phyloP scores from a whole-genome alignment of 1,139 yeast genomes.

The Magnusiomyces sp. region DNA sequence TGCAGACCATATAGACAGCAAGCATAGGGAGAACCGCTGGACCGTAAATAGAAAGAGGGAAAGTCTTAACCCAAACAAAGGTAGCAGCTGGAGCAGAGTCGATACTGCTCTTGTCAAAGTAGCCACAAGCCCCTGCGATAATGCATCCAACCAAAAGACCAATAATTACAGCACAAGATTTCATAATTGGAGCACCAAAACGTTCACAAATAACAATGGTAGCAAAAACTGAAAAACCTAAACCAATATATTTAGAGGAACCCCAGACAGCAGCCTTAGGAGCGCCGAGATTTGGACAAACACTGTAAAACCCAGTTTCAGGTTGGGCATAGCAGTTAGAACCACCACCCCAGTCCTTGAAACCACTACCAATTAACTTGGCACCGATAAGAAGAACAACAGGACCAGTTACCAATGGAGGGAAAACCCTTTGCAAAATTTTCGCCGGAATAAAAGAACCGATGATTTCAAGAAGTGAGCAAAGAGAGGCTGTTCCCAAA shows the following conservation, averaged over 20 bases:
- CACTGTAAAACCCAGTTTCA: conserved; percentile 39
- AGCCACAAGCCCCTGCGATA: conserved; percentile 85
- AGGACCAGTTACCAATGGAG: conserved; percentile 87
- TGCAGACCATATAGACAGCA: conserved; percentile 68
- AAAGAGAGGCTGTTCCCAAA: conserved; percentile 67
- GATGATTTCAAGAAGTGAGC: conserved; percentile 64
- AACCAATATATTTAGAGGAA: conserved; percentile 72
- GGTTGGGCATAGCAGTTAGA: conserved; percentile 34
- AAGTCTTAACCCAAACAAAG: conserved; percentile 81
- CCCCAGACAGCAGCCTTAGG: conserved; percentile 66
- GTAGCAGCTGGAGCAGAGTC: conserved; percentile 73
- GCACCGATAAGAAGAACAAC: conserved; percentile 79
- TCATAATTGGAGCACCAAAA: conserved; percentile 93
- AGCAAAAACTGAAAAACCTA: conserved; percentile 73
- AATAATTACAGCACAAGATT: conserved; percentile 79
- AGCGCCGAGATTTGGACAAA: conserved; percentile 41
- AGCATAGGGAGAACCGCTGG: conserved; percentile 77
- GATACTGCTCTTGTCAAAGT: conserved; percentile 51
- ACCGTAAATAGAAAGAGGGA: conserved; percentile 64
- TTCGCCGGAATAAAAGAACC: conserved; percentile 71
- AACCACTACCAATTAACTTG: conserved; percentile 57
- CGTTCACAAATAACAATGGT: conserved; percentile 68
- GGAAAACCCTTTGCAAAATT: conserved; percentile 62
- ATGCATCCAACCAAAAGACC: conserved; percentile 84
- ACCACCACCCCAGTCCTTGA: conserved; percentile 80